Conservation (phyloP, 345 rosid genomes). For the Salix suchowensis region DNA sequence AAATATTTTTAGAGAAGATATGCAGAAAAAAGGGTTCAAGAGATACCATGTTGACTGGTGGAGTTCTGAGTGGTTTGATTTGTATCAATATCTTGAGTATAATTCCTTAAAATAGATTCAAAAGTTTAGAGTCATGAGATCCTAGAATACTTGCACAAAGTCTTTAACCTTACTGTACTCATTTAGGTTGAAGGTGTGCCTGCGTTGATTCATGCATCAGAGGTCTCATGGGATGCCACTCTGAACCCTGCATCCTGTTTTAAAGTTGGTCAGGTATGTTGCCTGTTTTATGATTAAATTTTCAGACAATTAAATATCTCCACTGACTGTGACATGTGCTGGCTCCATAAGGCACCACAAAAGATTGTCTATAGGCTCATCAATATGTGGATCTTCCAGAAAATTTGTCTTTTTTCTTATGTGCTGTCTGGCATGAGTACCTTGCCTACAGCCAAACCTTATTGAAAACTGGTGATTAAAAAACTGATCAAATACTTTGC, state of each 20-base stretch:
- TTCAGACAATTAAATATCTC: not conserved
- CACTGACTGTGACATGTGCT: not conserved
- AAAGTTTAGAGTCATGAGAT: not conserved
- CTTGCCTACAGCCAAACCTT: not conserved
- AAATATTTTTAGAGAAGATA: not conserved
- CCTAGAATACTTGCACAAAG: not conserved
- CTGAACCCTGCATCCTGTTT: slow-evolving; percentile 78
- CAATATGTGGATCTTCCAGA: not conserved
- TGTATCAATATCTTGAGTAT: not conserved
- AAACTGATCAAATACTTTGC: not conserved
- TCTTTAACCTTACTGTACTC: slow-evolving; percentile 7
- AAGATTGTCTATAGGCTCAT: no score
- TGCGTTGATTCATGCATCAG: slow-evolving; percentile 87
- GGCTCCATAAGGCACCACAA: not conserved
- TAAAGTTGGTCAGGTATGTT: slow-evolving; percentile 80
- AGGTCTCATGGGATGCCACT: slow-evolving; percentile 96
- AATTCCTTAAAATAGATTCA: not conserved
- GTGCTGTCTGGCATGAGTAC: not conserved
- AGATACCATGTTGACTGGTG: not conserved
- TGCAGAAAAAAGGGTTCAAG: not conserved
- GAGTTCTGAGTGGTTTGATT: not conserved
- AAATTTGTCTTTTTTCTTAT: not conserved
- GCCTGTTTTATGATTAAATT: slow-evolving; percentile 6
- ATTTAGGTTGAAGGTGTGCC: slow-evolving; percentile 79
- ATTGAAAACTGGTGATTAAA: not conserved